Evolutionary conservation across 108 stramenopile species (phyloP), one percentile per base, ranked within the genome.

Genomic region (Skeletonema grethae): DNA sequence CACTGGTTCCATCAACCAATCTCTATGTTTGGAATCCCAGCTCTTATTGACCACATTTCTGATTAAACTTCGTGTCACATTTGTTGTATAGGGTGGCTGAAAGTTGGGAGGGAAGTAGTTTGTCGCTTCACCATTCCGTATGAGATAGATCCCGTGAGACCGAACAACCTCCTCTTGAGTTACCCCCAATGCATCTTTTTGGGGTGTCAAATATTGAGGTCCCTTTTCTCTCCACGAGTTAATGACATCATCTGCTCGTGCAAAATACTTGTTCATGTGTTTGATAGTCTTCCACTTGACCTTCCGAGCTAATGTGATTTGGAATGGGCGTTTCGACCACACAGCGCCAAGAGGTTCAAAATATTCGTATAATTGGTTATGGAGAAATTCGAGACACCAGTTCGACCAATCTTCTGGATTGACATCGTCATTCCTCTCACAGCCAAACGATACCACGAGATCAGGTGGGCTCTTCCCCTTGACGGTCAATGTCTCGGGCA

Each of bases 181-280:
- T 3, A 90, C 84, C 2, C 88, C 90, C 48, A 56, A 22, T 32
- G 56, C 70, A 57, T 87, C 87, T 25, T 87, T 84, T 39, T 84
- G 72, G 12, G 94, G 94, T 67, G 90, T 86, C 16, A 95, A 70
- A 53, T 84, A 91, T 73, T 93, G 91, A 31, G 94, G 91, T 65
- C 94, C 94, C 63, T 84, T 89, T 71, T 93, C 90, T 76, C 90
- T 77, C 94, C 94, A 95, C 24, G 84, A 83, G 77, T 95, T 86
- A 57, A 95, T 84, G 34, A 93, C 90, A 28, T 86, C 77, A 76
- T 95, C 91, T 1, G 90, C 86, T 41, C 88, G 88, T 11, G 91
- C 85, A 86, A 95, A 95, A 76, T 91, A 95, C 58, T 90, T 89
- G 77, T 95, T 93, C 94, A 95, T 95, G 64, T 95, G 94, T 68